Evolutionary conservation across 345 rosid species (phyloP).

Genomic region (Citrus maxima): DNA sequence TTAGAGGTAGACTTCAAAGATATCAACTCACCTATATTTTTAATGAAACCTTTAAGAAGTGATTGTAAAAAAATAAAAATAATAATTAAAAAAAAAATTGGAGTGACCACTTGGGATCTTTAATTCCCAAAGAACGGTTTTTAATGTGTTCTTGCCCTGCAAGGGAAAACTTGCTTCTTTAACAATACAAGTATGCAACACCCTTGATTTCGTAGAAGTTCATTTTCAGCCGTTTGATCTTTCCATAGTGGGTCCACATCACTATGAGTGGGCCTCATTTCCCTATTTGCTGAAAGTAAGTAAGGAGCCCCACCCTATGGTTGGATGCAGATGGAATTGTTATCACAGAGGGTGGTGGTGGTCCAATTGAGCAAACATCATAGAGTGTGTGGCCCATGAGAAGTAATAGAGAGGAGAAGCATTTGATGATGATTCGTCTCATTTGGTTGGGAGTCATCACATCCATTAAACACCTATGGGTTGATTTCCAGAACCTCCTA

Average conservation of each 20-base stretch:
- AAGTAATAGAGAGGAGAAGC: background rate
- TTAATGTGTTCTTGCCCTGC: background rate
- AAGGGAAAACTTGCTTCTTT: background rate
- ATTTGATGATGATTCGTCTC: slow-evolving; percentile 9
- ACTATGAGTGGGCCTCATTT: background rate
- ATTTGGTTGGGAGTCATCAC: slow-evolving; percentile 6
- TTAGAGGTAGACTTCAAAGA: too few species aligned
- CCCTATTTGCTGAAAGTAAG: background rate
- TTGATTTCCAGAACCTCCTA: slow-evolving; percentile 6
- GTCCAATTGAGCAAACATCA: slow-evolving; percentile 21
- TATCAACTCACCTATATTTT: too few species aligned
- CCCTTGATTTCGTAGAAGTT: background rate
- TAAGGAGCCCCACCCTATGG: slow-evolving; percentile 14
- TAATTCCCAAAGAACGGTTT: background rate
- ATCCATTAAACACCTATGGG: slow-evolving; percentile 1
- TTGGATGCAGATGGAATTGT: slow-evolving; percentile 11
- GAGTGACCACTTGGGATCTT: background rate
- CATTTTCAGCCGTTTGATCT: background rate
- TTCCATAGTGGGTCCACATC: background rate
- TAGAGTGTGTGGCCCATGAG: slow-evolving; percentile 13
- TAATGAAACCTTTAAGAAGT: too few species aligned
- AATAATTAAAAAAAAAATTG: background rate
- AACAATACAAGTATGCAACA: background rate
- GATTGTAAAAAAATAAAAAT: too few species aligned
- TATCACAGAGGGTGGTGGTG: slow-evolving; percentile 21